These are phyloP conservation scores for Hyaloperonospora brassicae DNA, from an alignment of 352 stramenopile species.

Conservation along the genomic window DNA sequence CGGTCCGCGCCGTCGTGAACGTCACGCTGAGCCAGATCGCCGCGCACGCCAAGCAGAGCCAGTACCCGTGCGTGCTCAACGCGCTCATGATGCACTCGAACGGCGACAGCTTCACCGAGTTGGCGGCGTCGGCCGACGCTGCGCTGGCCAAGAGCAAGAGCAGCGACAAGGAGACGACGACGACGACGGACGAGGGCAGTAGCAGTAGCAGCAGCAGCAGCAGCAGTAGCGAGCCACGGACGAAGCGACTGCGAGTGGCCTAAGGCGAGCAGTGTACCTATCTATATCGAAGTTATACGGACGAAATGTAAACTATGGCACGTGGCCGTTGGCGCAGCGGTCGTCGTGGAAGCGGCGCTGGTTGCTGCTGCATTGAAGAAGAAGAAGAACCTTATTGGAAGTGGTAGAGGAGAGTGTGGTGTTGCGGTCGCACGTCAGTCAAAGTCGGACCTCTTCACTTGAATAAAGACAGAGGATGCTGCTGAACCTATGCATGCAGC, in stretches of 20 bases:
- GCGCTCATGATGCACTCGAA: conserved; percentile 76
- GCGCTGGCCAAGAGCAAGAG: conserved; percentile 33
- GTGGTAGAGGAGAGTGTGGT: too few relatives aligned
- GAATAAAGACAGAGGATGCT: too few relatives aligned
- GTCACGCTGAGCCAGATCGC: conserved; percentile 70
- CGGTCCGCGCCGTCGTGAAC: conserved; percentile 65
- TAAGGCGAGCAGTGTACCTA: conserved; percentile 18
- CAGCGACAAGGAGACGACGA: conserved; percentile 10
- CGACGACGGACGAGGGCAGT: conserved; percentile 5
- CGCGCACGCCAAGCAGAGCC: conserved; percentile 41
- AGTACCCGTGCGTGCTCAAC: conserved; percentile 77
- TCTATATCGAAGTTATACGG: conserved; percentile 18
- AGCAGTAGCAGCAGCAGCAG: not conserved
- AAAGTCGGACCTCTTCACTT: too few relatives aligned
- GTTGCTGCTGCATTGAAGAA: not conserved
- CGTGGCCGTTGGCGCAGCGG: conserved; percentile 6
- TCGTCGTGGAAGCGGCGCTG: conserved; percentile 9
- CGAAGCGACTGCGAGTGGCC: conserved; percentile 26
- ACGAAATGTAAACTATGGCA: conserved; percentile 28
- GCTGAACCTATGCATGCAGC: too few relatives aligned
- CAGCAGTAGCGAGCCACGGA: conserved; percentile 9
- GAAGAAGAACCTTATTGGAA: not conserved
- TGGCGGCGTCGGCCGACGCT: conserved; percentile 17
- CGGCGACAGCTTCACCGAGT: conserved; percentile 51
- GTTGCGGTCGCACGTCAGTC: too few relatives aligned